phyloP scores from a whole-genome alignment of 257 asterid species.

The Forsythia suspensa region DNA sequence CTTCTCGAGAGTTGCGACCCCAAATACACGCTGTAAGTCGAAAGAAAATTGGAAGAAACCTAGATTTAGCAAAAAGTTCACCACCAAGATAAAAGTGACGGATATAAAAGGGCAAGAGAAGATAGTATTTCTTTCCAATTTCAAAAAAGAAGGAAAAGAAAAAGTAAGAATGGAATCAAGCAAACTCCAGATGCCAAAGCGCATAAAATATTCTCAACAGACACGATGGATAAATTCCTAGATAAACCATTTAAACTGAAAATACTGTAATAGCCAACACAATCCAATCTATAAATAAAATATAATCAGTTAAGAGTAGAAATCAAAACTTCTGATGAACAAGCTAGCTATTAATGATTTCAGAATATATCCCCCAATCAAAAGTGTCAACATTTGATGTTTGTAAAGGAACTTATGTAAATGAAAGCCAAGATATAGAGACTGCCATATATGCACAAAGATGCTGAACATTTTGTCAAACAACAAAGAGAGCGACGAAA shows the following conservation, averaged over 20 bases:
- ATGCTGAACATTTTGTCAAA: neutral
- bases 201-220: no score
- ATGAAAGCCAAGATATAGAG: neutral
- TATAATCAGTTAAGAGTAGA: neutral
- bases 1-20: slow-evolving; percentile 5
- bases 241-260: no score
- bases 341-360: neutral
- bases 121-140: neutral
- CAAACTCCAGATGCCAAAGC: neutral
- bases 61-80: neutral
- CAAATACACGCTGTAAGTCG: slow-evolving; percentile 2
- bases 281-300: neutral
- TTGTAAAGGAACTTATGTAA: neutral
- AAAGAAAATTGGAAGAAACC: neutral
- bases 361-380: neutral
- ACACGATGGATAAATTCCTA: no score
- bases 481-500: neutral
- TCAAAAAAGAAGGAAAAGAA: neutral
- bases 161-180: neutral
- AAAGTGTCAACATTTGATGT: neutral
- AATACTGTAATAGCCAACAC: no score
- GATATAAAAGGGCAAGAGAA: neutral
- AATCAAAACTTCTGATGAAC: neutral
- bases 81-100: neutral
- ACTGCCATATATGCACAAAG: neutral